Base-by-base conservation (phyloP, 2,329 filamentous ascomycete genomes). In the Pestalotiopsis sp. region DNA sequence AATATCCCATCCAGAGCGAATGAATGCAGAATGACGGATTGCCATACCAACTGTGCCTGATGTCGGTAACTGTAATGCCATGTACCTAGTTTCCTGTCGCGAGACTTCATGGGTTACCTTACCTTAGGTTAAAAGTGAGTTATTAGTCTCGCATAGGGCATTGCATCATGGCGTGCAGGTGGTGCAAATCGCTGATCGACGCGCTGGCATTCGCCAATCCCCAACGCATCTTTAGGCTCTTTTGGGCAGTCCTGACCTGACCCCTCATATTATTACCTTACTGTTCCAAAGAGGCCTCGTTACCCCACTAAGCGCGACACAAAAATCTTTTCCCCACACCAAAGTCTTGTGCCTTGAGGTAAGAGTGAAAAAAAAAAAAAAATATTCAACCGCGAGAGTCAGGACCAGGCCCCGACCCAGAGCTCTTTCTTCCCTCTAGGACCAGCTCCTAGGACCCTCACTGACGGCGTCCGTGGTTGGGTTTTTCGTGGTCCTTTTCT, bases 181-280 rank as follows among this genome's bases (percentile, higher is more conserved):
- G 31, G 20, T 17, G 38, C 45, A n/a, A 25, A 67, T 62, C 38
- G 25, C 58, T 25, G 59, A 67, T 67, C 58, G 31, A 25, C 52
- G 65, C 57, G 31, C 45, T 56, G 57, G 59, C 66, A 67, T 67
- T 67, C 66, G 66, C 58, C 66, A 67, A 67, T 67, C 49, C 57
- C 14, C 25, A 9, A 20, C 17, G 25, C 31, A 20, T 39, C 59
- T 52, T 52, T 52, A 39, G 31, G n/a, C 25, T 20, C 27, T 20
- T 62, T 62, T 62, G 38, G 59, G 59, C 59, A 62, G 3, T 62
- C 31, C 36, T 66, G 45, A 57, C 31, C 36, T 66, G 45, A 57
- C 64, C 64, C 64, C 64, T 66, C 63, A 52, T 20, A 52, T 52
- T 52, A 36, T 36, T 52, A 17, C 20, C 56, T 59, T 39, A 66